These are phyloP conservation scores for Chytriomyces sp. DNA, from an alignment of 192 early-diverging fungal genomes.

Conservation along the genomic window DNA sequence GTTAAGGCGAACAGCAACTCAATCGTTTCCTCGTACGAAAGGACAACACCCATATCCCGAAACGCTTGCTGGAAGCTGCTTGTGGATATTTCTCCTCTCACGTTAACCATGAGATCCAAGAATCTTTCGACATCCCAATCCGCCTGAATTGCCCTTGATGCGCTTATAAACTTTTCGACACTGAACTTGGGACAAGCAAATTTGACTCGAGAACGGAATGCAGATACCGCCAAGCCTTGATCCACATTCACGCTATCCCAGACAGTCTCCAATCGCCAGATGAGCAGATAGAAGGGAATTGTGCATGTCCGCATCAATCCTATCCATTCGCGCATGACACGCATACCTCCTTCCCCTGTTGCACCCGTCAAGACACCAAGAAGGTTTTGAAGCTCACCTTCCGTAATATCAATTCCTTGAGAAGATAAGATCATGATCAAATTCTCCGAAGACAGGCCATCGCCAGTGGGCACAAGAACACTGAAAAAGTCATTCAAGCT, in stretches of 20 bases:
- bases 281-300: slow-evolving; percentile 19
- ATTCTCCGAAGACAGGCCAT: background rate
- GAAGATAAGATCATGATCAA: background rate
- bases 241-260: slow-evolving; percentile 12
- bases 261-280: background rate
- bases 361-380: slow-evolving; percentile 16
- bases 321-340: slow-evolving; percentile 12
- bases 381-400: slow-evolving; percentile 11
- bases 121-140: slow-evolving; percentile 4
- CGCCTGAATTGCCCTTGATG: background rate
- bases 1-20: background rate
- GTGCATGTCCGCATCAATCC: background rate
- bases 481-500: background rate
- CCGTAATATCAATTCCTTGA: slow-evolving; percentile 7
- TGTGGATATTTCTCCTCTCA: slow-evolving; percentile 1
- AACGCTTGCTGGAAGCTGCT: slow-evolving; percentile 5
- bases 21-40: background rate
- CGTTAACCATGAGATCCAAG: background rate
- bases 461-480: background rate
- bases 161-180: slow-evolving; percentile 9
- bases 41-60: background rate
- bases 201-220: slow-evolving; percentile 10
- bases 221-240: background rate
- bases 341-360: background rate
- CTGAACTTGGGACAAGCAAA: background rate